Evolutionary conservation across 2,329 filamentous ascomycete species (phyloP), one percentile per base, ranked within the genome.

Genomic region (Monosporascus sp.): DNA sequence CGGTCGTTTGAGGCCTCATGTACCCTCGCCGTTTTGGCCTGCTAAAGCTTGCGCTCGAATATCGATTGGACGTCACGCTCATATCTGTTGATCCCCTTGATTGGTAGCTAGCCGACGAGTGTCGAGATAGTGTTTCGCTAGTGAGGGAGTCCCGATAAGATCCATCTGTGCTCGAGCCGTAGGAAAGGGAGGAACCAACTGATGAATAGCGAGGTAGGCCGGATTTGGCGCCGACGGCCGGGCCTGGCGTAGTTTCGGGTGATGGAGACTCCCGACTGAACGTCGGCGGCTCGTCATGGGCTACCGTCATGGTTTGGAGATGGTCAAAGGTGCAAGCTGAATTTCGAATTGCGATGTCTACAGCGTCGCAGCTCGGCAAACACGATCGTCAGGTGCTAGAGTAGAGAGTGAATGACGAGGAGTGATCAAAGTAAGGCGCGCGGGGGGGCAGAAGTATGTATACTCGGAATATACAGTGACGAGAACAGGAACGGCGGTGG

Each of bases 1-100:
- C 83, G 50, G 89, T 95, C 51, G 86, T 89, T 68, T 91, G 88
- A 1, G 92, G 91, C 49, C 92, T 83, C 74, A 95, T 89, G 73
- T 93, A 97, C 44, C 92, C 92, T 57, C 91, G 82, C 63, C 89
- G 80, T 55, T 84, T 77, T 6, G 69, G 67, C 49, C 65, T 71
- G 37, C 72, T 70, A 47, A 72, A 61, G 59, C 72, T 76, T 52
- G 71, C 73, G 9, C 74, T 78, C 1, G 80, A 80, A 40, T 76
- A 72, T 48, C 79, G 72, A 26, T 73, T 74, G 2, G 69, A 70
- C 37, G 63, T 60, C 49, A 65, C 61, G 56, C 69, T 72, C 50
- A 72, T 63, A 41, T 79, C 76, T 38, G 31, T 35, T 35, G 78
- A 79, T 37, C 63, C 70, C 44, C 74, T 71, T 15, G 74, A 74